Percentiles rank a stretch among this genome's conserved stretches.
Evolutionary conservation across 164 flowering plant genomes (phyloP).

Genomic region (Berberis vulgaris): DNA sequence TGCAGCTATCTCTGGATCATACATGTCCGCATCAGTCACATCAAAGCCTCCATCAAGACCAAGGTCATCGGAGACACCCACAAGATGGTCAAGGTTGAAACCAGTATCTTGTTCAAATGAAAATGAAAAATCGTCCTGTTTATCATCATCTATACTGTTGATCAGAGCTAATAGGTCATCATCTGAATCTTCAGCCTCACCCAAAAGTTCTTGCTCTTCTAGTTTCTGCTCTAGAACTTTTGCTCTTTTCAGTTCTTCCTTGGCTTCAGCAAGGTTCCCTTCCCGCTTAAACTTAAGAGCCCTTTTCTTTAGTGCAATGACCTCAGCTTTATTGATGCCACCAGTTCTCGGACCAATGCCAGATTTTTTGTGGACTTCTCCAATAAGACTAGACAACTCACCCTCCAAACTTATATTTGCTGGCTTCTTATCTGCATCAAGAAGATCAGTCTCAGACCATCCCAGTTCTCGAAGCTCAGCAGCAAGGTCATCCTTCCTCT

Average conservation of each 20-base stretch:
- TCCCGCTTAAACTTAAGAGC: conserved; percentile 80
- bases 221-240: conserved; percentile 77
- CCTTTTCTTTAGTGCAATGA: conserved; percentile 60
- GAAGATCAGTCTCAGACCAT: conserved; percentile 81
- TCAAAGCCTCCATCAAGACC: conserved; percentile 48
- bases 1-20: conserved; percentile 71
- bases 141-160: conserved; percentile 49
- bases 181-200: conserved; percentile 75
- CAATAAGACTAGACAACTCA: conserved; percentile 65
- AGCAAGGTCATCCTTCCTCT: conserved; percentile 58
- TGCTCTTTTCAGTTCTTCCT: conserved; percentile 88
- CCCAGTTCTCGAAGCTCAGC: conserved; percentile 79
- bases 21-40: conserved; percentile 75
- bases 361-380: conserved; percentile 35
- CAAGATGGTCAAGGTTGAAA: conserved; percentile 35
- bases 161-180: conserved; percentile 74
- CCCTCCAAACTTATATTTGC: conserved; percentile 57
- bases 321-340: conserved; percentile 48
- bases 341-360: conserved; percentile 16
- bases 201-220: conserved; percentile 80
- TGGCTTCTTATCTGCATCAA: conserved; percentile 44
- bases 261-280: conserved; percentile 90
- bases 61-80: conserved; percentile 34
- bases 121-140: conserved; percentile 26
- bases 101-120: conserved; percentile 15